Base-by-base conservation (phyloP, 2,329 filamentous ascomycete species). In the Ophiosphaerella narmari region DNA sequence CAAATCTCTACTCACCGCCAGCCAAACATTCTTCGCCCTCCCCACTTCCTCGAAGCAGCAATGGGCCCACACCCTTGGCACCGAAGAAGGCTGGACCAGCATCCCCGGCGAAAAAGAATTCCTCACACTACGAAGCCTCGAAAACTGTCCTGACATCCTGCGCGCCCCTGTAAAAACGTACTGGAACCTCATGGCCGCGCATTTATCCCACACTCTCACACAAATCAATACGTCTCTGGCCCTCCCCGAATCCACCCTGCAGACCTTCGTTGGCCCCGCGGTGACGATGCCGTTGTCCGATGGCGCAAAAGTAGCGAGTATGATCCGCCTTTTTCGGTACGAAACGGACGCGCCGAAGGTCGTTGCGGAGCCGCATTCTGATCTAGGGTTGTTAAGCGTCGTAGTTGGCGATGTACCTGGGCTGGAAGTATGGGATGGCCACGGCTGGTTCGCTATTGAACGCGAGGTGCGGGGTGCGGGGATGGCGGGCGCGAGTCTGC, bases 71-170 rank as follows among this genome's bases (percentile, higher is more conserved):
- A 58, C 58, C n/a, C 63, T 72, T 31, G 62, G 64, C 14, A 59
- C 60, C 35, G 71, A 74, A 57, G 71, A 73, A 57, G 71, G 71
- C 31, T 74, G 68, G 67, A 62, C 58, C 18, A 60, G 59, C 16
- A 68, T 74, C 14, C 59, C 57, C 0, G 70, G 71, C 7, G 71
- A 74, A 45, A 74, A 74, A 46, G 71, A 74, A 49, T 74, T 74
- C 54, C 71, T 74, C 50, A 74, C 71, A 0, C 43, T 74, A 2
- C 60, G 71, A 4, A 70, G 65, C 1, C 45, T 71, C 1, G 55
- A 55, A 1, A 65, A 67, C 24, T 72, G 67, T 18, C 70, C 71
- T 8, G 65, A 70, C 8, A 48, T 71, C 9, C 54, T 73, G 4
- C 58, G 62, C 13, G 60, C 8, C 1, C 60, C 71, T 0, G 70